phyloP scores from a whole-genome alignment of 257 asterid species.

The Solanum tarapatanum region DNA sequence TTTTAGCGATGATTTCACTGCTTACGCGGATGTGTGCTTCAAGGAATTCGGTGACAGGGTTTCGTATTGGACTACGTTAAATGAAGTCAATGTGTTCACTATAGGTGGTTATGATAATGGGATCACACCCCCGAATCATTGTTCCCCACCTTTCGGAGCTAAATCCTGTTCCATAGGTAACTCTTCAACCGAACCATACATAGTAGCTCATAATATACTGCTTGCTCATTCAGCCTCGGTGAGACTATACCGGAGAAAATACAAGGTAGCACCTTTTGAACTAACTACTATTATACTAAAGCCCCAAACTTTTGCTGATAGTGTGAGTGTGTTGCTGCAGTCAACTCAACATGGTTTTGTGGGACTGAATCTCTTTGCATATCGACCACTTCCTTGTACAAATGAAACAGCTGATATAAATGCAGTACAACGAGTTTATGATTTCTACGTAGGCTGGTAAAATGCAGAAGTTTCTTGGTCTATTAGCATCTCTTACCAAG shows the following conservation, averaged over 20 bases:
- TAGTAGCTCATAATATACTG: conserved; percentile 35
- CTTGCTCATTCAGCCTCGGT: conserved; percentile 36
- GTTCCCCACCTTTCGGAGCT: conserved; percentile 12
- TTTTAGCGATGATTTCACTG: conserved; percentile 41
- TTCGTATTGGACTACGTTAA: conserved; percentile 42
- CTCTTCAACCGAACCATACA: conserved; percentile 37
- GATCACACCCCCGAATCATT: conserved; percentile 31
- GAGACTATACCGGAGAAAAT: conserved; percentile 26
- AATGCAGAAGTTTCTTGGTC: neutral
- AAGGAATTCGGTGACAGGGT: conserved; percentile 54
- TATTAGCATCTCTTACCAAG: neutral
- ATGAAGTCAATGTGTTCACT: conserved; percentile 40
- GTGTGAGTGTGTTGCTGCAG: conserved; percentile 13
- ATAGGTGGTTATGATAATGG: conserved; percentile 39
- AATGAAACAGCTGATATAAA: conserved; percentile 22
- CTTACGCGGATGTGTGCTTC: conserved; percentile 46
- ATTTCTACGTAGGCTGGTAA: conserved; percentile 50
- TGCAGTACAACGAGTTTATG: conserved; percentile 40
- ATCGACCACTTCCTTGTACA: conserved; percentile 25
- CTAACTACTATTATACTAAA: neutral
- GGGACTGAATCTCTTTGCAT: conserved; percentile 35
- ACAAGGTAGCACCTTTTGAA: conserved; percentile 18
- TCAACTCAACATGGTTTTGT: conserved; percentile 42
- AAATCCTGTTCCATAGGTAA: conserved; percentile 15
- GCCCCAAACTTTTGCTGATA: neutral